These are phyloP conservation scores for Debaryomyces hansenii DNA, from an alignment of 805 yeast genomes.

Conservation along the genomic window DNA sequence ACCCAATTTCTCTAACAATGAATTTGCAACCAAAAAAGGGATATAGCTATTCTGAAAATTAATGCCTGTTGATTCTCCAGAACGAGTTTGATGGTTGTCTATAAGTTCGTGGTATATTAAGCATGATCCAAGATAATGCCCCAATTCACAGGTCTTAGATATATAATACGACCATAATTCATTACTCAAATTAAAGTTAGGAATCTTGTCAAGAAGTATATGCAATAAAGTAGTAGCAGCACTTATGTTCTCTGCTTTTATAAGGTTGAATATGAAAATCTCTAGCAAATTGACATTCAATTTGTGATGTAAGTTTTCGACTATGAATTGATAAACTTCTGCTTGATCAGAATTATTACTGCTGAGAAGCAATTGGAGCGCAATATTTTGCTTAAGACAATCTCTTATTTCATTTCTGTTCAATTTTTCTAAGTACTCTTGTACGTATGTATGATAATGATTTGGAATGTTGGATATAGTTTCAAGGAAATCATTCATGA, in stretches of 20 bases:
- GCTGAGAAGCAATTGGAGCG: not conserved
- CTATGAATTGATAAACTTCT: constrained; percentile 9
- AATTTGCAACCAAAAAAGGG: constrained; percentile 35
- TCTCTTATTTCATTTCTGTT: not conserved
- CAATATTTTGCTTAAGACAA: not conserved
- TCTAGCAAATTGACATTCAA: constrained; percentile 20
- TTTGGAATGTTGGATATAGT: not conserved
- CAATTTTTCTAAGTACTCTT: not conserved
- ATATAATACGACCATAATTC: constrained; percentile 36
- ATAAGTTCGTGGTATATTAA: constrained; percentile 37
- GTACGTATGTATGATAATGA: not conserved
- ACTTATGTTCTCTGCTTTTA: constrained; percentile 17
- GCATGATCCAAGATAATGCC: constrained; percentile 30
- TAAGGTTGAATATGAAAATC: constrained; percentile 18
- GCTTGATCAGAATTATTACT: not conserved
- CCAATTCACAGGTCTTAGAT: constrained; percentile 20
- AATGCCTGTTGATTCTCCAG: constrained; percentile 7
- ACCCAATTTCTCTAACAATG: constrained; percentile 23
- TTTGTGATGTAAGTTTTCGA: constrained; percentile 3
- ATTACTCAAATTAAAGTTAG: constrained; percentile 21
- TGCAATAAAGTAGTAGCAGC: constrained; percentile 30
- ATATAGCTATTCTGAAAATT: constrained; percentile 16
- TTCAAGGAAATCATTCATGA: not conserved
- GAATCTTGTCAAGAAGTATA: constrained; percentile 14
- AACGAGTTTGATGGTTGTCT: constrained; percentile 21